A percentile compares a stretch with the other conserved stretches of the same genome.
phyloP scores from a whole-genome alignment of 2,329 filamentous ascomycete species.

The Pseudocercospora eumusae region DNA sequence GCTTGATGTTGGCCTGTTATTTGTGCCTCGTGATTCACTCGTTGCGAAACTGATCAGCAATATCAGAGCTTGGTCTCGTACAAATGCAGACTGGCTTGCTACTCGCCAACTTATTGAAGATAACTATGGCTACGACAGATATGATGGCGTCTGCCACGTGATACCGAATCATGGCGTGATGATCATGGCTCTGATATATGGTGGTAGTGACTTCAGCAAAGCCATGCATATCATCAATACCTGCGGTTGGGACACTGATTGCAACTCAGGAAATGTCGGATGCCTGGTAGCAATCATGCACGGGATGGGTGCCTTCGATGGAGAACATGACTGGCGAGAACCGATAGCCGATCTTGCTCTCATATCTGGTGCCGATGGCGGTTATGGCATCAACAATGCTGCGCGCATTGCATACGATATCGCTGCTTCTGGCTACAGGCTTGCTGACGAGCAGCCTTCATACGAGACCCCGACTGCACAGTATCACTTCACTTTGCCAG shows the following conservation, averaged over 20 bases:
- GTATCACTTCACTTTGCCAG: slow-evolving; percentile 9
- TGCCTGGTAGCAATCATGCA: slow-evolving; percentile 14
- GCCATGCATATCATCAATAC: slow-evolving; percentile 9
- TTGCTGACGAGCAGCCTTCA: not conserved
- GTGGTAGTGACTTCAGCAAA: slow-evolving; percentile 7
- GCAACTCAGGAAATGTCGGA: slow-evolving; percentile 6
- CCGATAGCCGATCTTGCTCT: not conserved
- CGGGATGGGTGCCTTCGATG: slow-evolving; percentile 4
- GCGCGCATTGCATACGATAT: slow-evolving; percentile 10
- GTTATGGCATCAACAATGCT: slow-evolving; percentile 9
- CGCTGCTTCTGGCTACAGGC: not conserved
- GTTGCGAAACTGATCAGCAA: not conserved
- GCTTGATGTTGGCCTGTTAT: not conserved
- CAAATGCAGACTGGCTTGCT: slow-evolving; percentile 2
- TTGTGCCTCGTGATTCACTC: not conserved
- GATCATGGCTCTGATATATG: slow-evolving; percentile 8
- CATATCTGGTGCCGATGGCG: slow-evolving; percentile 5
- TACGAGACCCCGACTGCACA: not conserved
- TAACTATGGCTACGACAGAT: slow-evolving; percentile 5
- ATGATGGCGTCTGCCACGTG: slow-evolving; percentile 6
- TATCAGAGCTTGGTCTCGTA: not conserved
- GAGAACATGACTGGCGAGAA: slow-evolving; percentile 6
- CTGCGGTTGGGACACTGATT: slow-evolving; percentile 12
- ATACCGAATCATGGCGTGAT: slow-evolving; percentile 10
- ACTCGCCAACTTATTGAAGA: slow-evolving; percentile 10